These are phyloP conservation scores for Fraxinus nigra DNA, from an alignment of 305 asterid genomes.

Conservation along the genomic window DNA sequence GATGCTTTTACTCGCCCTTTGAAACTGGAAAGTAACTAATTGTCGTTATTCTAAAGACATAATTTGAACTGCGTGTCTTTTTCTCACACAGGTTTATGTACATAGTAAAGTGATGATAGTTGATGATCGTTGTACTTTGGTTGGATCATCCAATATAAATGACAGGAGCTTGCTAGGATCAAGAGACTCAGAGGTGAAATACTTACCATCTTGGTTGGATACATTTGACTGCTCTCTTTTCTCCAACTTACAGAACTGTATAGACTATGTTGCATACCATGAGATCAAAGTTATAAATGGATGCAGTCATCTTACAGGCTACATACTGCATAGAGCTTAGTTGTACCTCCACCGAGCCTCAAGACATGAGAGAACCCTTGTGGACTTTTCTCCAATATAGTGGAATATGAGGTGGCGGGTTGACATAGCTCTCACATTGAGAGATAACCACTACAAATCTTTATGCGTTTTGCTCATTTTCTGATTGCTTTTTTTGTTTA, in stretches of 20 bases:
- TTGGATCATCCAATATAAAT: conserved; percentile 91
- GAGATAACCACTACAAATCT: neutral
- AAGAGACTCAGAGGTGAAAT: conserved; percentile 86
- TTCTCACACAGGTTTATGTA: conserved; percentile 63
- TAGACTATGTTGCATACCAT: neutral
- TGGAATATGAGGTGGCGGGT: neutral
- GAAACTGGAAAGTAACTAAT: neutral
- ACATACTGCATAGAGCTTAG: neutral
- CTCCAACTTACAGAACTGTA: neutral
- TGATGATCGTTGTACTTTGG: conserved; percentile 71
- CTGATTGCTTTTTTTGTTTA: neutral
- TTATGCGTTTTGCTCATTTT: neutral
- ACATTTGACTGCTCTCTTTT: conserved; percentile 1
- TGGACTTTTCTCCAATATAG: neutral
- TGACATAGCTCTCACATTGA: neutral
- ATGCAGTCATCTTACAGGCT: neutral
- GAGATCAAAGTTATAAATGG: neutral
- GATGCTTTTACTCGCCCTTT: neutral
- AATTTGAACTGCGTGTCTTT: conserved; percentile 9
- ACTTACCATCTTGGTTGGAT: conserved; percentile 11
- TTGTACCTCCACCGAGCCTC: neutral
- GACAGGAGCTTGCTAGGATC: conserved; percentile 98
- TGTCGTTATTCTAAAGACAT: conserved; percentile 12
- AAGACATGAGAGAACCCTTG: neutral
- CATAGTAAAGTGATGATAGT: conserved; percentile 96